A percentile compares a stretch with the other conserved stretches of the same genome.
phyloP scores from a whole-genome alignment of 225 moss, liverwort and hornwort species.

The Physcomitrium patens region DNA sequence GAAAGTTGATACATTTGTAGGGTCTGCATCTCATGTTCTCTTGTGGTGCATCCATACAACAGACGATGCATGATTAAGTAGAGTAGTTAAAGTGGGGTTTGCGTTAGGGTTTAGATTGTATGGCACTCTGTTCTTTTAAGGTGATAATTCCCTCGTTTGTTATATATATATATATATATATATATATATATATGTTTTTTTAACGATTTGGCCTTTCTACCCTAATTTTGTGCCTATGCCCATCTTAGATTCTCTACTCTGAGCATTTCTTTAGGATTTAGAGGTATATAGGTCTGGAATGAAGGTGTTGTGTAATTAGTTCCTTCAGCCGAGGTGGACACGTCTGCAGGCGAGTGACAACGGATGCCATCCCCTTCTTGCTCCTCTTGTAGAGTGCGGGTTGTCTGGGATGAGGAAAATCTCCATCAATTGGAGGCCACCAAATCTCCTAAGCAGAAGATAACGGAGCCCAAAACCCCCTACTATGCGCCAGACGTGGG shows the following conservation, averaged over 20 bases:
- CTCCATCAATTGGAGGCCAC: slow-evolving; percentile 85
- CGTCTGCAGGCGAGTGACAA: slow-evolving; percentile 43
- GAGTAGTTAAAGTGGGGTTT: background rate
- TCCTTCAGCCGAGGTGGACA: slow-evolving; percentile 41
- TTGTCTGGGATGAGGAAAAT: slow-evolving; percentile 98
- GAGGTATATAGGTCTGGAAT: slow-evolving; percentile 21
- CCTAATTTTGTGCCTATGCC: slow-evolving; percentile 18
- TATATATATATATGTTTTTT: no score
- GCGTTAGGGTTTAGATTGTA: slow-evolving; percentile 45
- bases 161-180: no score
- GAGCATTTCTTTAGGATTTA: slow-evolving; percentile 3
- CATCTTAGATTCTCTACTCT: background rate
- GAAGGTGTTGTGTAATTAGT: slow-evolving; percentile 26
- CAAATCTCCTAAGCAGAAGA: slow-evolving; percentile 99
- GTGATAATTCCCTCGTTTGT: background rate
- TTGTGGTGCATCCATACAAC: background rate
- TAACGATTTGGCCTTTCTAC: slow-evolving; percentile 9
- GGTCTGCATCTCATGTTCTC: background rate
- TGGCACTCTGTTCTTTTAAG: background rate
- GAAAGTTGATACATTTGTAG: background rate
- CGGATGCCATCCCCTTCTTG: slow-evolving; percentile 35
- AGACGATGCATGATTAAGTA: background rate
- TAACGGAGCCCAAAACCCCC: slow-evolving; percentile 97
- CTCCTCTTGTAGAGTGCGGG: slow-evolving; percentile 75
- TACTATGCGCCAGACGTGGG: slow-evolving; percentile 78